Evolutionary conservation across 139 green algal species (phyloP).

Genomic region (Chlorokybus atmophyticus): DNA sequence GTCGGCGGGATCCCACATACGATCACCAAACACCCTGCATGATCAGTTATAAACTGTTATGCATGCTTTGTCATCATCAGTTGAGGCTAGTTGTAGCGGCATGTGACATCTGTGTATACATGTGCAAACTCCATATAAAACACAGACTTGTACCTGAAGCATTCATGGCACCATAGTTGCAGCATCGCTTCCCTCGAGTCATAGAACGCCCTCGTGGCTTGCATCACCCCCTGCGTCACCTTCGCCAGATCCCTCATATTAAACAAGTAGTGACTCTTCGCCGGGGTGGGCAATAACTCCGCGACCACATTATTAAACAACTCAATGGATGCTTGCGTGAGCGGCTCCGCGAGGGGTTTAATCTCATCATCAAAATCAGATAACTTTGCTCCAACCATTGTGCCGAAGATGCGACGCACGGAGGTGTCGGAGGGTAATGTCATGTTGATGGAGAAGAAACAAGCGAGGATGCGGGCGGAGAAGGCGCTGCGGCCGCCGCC

Average conservation of each 20-base stretch:
- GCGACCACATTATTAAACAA: slow-evolving; percentile 18
- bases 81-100: too few relatives aligned
- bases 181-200: slow-evolving; percentile 63
- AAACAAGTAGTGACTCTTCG: slow-evolving; percentile 75
- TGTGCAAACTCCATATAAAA: too few relatives aligned
- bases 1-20: slow-evolving; percentile 45
- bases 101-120: too few relatives aligned
- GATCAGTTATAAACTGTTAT: too few relatives aligned
- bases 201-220: slow-evolving; percentile 59
- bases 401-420: slow-evolving; percentile 65
- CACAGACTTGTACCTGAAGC: too few relatives aligned
- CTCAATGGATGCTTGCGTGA: slow-evolving; percentile 45
- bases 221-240: slow-evolving; percentile 35
- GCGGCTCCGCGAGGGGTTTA: slow-evolving; percentile 44
- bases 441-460: slow-evolving; percentile 57
- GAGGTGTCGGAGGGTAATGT: slow-evolving; percentile 49
- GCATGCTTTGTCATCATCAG: too few relatives aligned
- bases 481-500: slow-evolving; percentile 65
- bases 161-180: slow-evolving; percentile 71
- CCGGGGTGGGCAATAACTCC: slow-evolving; percentile 64
- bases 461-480: slow-evolving; percentile 48
- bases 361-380: slow-evolving; percentile 65
- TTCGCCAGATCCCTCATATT: slow-evolving; percentile 70
- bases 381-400: slow-evolving; percentile 57
- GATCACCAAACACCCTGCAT: slow-evolving; percentile 64